These are phyloP conservation scores for Delphinella strobiligena DNA, from an alignment of 2,329 filamentous ascomycete species.

Conservation along the genomic window DNA sequence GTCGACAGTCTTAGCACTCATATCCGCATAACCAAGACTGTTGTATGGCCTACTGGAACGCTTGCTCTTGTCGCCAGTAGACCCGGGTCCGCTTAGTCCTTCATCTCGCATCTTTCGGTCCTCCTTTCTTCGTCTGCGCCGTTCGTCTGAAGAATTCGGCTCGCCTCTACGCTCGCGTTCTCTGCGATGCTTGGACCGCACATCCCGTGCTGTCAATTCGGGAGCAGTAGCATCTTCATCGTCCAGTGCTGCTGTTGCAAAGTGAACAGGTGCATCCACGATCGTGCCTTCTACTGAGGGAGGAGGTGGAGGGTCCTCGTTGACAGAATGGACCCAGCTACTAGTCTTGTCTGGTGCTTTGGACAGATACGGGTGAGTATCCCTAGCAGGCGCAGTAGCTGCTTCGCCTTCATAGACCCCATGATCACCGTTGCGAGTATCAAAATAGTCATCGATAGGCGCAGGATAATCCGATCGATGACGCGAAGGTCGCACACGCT, in stretches of 20 bases:
- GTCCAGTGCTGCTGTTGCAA: slow-evolving; percentile 14
- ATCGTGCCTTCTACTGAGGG: slow-evolving; percentile 35
- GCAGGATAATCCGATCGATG: slow-evolving; percentile 21
- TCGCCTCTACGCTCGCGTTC: slow-evolving; percentile 12
- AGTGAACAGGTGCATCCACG: slow-evolving; percentile 27
- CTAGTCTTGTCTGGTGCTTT: slow-evolving; percentile 35
- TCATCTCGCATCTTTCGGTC: slow-evolving; percentile 12
- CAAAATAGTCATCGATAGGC: slow-evolving; percentile 31
- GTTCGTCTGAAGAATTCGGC: slow-evolving; percentile 10
- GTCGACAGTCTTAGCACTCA: slow-evolving; percentile 28
- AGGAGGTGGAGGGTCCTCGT: slow-evolving; percentile 33
- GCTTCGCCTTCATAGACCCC: slow-evolving; percentile 10
- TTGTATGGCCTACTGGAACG: slow-evolving; percentile 11
- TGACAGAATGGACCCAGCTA: slow-evolving; percentile 36
- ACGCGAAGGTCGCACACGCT: slow-evolving; percentile 15
- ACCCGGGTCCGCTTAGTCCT: slow-evolving; percentile 23
- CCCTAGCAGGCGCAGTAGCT: slow-evolving; percentile 14
- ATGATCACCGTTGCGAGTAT: slow-evolving; percentile 28
- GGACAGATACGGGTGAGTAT: slow-evolving; percentile 21
- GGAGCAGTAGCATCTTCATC: slow-evolving; percentile 13
- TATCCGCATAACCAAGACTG: slow-evolving; percentile 21
- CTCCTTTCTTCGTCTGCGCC: slow-evolving; percentile 13
- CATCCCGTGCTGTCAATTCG: slow-evolving; percentile 18
- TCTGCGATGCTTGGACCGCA: slow-evolving; percentile 15
- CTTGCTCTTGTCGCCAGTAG: slow-evolving; percentile 11